phyloP scores from a whole-genome alignment of 140 eudicot genomes.

The Senecio squalidus region DNA sequence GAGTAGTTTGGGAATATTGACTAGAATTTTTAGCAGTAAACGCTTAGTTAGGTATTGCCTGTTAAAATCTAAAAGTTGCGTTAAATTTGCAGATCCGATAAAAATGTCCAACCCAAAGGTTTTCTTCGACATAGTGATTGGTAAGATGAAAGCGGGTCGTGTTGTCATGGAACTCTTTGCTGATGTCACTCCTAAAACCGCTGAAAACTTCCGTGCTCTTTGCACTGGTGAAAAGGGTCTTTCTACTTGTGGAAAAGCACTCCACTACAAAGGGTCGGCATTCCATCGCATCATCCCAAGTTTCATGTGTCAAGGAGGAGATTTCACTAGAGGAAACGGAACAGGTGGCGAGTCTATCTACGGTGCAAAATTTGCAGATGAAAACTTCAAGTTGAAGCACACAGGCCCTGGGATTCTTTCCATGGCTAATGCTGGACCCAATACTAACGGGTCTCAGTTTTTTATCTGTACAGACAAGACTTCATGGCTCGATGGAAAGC shows the following conservation, averaged over 20 bases:
- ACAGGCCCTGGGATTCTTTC: conserved; percentile 66
- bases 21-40: too few species aligned
- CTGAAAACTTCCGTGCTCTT: conserved; percentile 87
- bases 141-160: conserved; percentile 59
- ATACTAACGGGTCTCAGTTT: conserved; percentile 88
- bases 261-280: conserved; percentile 84
- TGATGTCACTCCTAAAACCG: conserved; percentile 75
- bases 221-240: conserved; percentile 93
- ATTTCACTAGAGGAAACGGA: conserved; percentile 84
- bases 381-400: conserved; percentile 71
- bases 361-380: conserved; percentile 76
- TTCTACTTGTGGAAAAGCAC: conserved; percentile 60
- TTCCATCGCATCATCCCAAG: conserved; percentile 84
- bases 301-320: conserved; percentile 97
- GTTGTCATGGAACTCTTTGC: conserved; percentile 81
- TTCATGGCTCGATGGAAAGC: conserved; percentile 90
- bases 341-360: conserved; percentile 92
- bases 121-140: conserved; percentile 82
- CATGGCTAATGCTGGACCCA: conserved; percentile 82
- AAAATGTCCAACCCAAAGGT: conserved; percentile 87
- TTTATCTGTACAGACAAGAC: conserved; percentile 64
- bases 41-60: too few species aligned
- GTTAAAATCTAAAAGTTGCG: not conserved
- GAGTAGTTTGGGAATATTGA: too few species aligned
- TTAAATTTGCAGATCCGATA: conserved; percentile 10